Evolutionary conservation across 345 rosid species (phyloP), one percentile per base, ranked within the genome.

Genomic region (Nasturtium officinale): DNA sequence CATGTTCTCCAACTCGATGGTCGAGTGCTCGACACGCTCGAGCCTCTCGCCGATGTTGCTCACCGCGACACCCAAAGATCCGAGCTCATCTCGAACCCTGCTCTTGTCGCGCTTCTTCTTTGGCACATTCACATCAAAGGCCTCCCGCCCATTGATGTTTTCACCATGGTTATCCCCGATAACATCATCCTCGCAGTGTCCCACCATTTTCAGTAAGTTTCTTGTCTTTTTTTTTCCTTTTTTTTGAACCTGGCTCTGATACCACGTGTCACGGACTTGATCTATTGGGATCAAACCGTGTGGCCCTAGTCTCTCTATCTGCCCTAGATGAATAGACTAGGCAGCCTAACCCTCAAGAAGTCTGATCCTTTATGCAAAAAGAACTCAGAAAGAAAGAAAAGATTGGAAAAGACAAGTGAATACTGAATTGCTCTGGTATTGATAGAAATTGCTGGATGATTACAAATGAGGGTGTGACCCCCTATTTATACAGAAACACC

Each of bases 111-210:
- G 43, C 15, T 11, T 38, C 43, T 4, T 37, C 13, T 37, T 37
- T 11, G 6, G 43, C 15, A 2, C 28, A 3, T 26, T 0, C 28
- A 38, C n/a, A 11, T 38, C 43, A 38, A 38, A 11, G 43, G 3
- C 40, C 3, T 35, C 40, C 0, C 2, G 2, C 9, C 12, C 12
- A 0, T 1, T 2, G 1, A 0, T 0, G 13, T 11, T 4, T 0
- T 0, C 15, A 11, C 43, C 1, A 23, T 23, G 1, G 1, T 11
- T 11, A 12, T 3, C 1, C 0, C 12, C 5, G 42, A 3, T 3
- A 37, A 37, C 42, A 37, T 37, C 42, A 9, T 11, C 15, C 5
- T 38, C 6, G 0, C 1, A 0, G 0, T 4, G 5, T 38, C 6
- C n/a, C n/a, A 11, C 5, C 15, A 38, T 38, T 11, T 11, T 38